These are phyloP conservation scores for Myxozyma monticola DNA, from an alignment of 805 yeast genomes.

Conservation along the genomic window DNA sequence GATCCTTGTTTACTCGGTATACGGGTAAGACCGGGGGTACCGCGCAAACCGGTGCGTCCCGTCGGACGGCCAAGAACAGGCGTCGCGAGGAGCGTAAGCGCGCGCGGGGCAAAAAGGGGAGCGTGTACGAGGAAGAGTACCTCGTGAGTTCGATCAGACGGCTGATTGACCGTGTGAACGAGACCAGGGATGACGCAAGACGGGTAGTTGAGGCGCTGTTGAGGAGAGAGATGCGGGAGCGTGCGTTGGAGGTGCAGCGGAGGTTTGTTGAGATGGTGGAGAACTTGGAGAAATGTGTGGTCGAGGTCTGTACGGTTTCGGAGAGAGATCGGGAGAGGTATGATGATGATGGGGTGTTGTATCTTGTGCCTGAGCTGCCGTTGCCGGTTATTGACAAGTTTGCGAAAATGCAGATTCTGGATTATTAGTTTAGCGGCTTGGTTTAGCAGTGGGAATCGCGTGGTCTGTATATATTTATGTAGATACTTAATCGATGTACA, in stretches of 20 bases:
- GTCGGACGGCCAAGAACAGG: conserved; percentile 86
- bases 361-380: conserved; percentile 38
- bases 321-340: conserved; percentile 86
- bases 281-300: conserved; percentile 59
- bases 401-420: conserved; percentile 23
- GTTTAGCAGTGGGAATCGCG: too few species aligned
- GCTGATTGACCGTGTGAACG: conserved; percentile 74
- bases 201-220: conserved; percentile 72
- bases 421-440: conserved; percentile 2
- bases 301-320: conserved; percentile 76
- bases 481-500: too few species aligned
- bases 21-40: conserved; percentile 96
- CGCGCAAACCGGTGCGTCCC: conserved; percentile 92
- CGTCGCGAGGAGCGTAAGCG: conserved; percentile 94
- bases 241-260: conserved; percentile 78
- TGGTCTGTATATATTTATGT: too few species aligned
- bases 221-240: conserved; percentile 69
- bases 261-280: conserved; percentile 58
- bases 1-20: conserved; percentile 90
- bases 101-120: conserved; percentile 97
- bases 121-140: conserved; percentile 96
- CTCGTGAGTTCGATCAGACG: conserved; percentile 85
- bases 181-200: conserved; percentile 71
- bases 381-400: conserved; percentile 18
- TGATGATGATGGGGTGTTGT: conserved; percentile 84